phyloP scores from a whole-genome alignment of 1,284 basidiomycete genomes.

The Cystobasidium sp. region DNA sequence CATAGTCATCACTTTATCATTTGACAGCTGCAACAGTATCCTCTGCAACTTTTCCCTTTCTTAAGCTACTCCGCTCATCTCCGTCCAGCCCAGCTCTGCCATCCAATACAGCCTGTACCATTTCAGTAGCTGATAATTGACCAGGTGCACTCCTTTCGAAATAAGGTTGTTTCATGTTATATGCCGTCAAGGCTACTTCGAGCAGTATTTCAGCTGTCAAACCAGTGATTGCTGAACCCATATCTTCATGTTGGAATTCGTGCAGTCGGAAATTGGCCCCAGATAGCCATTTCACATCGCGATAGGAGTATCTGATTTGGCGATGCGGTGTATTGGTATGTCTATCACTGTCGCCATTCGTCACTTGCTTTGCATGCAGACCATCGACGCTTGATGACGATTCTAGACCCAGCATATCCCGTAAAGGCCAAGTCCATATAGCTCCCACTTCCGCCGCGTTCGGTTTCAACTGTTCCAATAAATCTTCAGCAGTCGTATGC shows the following conservation, averaged over 20 bases:
- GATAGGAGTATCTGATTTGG: slow-evolving; percentile 31
- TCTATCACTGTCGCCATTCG: not conserved
- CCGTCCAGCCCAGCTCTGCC: slow-evolving; percentile 29
- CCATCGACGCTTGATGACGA: not conserved
- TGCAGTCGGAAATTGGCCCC: slow-evolving; percentile 48
- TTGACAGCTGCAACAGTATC: slow-evolving; percentile 24
- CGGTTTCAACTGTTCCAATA: slow-evolving; percentile 21
- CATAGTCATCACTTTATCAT: not conserved
- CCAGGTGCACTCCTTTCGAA: slow-evolving; percentile 15
- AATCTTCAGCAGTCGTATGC: slow-evolving; percentile 12
- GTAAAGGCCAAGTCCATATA: slow-evolving; percentile 48
- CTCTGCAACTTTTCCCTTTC: slow-evolving; percentile 21
- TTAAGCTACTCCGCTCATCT: slow-evolving; percentile 30
- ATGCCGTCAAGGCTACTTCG: slow-evolving; percentile 44
- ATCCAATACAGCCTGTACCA: slow-evolving; percentile 34
- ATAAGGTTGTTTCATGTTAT: not conserved
- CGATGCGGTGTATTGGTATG: not conserved
- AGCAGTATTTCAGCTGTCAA: slow-evolving; percentile 51
- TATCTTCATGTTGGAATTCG: slow-evolving; percentile 44
- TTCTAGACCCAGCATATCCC: slow-evolving; percentile 27
- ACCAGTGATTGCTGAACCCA: slow-evolving; percentile 48
- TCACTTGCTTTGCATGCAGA: not conserved
- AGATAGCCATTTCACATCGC: slow-evolving; percentile 48
- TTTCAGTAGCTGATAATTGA: slow-evolving; percentile 24
- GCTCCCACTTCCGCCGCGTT: slow-evolving; percentile 49